Percentiles rank a stretch among this genome's conserved stretches.
These are phyloP conservation scores for Jatropha multifida DNA, from an alignment of 441 rosid species.

Conservation along the genomic window DNA sequence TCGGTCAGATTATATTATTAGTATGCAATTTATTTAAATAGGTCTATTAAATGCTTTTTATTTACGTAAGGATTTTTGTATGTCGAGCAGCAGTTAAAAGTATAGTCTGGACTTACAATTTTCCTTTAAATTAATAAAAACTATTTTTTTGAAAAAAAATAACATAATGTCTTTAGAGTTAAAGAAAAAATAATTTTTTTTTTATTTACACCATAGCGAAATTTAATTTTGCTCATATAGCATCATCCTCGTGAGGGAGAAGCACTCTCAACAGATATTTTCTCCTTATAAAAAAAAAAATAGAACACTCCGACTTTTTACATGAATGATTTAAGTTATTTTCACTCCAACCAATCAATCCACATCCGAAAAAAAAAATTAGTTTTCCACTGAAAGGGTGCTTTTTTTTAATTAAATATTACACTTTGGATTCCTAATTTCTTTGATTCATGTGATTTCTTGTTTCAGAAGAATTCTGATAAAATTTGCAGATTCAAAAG, in stretches of 20 bases:
- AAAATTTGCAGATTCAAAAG: slow-evolving; percentile 1
- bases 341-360: background rate
- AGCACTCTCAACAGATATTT: too few relatives aligned
- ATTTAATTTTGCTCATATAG: too few relatives aligned
- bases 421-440: slow-evolving; percentile 13
- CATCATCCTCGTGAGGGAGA: too few relatives aligned
- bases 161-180: too few relatives aligned
- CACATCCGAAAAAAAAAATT: background rate
- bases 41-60: background rate
- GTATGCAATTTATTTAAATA: background rate
- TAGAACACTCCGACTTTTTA: too few relatives aligned
- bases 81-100: too few relatives aligned
- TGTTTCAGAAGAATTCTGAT: slow-evolving; percentile 31
- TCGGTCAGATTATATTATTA: slow-evolving; percentile 32
- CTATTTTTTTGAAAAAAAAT: too few relatives aligned
- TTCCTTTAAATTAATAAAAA: too few relatives aligned
- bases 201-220: too few relatives aligned
- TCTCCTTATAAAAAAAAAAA: too few relatives aligned
- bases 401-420: slow-evolving; percentile 7
- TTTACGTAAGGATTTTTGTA: background rate
- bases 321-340: background rate
- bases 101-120: too few relatives aligned
- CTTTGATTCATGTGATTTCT: slow-evolving; percentile 42
- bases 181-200: too few relatives aligned
- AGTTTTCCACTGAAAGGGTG: slow-evolving; percentile 12